Evolutionary conservation across 352 stramenopile species (phyloP).

Genomic region (Phytophthora tentaculata): DNA sequence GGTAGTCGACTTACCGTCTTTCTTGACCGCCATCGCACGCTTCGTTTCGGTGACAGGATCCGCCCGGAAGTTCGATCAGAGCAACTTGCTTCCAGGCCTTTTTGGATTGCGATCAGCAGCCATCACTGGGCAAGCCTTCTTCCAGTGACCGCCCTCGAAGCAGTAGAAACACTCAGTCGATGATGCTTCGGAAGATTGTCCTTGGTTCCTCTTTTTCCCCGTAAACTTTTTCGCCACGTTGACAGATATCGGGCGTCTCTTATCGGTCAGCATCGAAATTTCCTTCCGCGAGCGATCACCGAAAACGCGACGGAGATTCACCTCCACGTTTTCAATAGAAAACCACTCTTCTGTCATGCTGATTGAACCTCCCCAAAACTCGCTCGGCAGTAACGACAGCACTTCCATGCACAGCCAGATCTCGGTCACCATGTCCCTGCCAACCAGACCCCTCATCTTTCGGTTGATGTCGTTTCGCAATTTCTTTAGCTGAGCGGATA

Average conservation of each 20-base stretch:
- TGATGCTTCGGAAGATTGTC: background rate
- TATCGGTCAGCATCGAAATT: slow-evolving; percentile 2
- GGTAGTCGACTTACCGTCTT: background rate
- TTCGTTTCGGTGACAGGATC: background rate
- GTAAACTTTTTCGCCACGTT: background rate
- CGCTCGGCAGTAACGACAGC: slow-evolving; percentile 8
- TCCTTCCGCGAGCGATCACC: slow-evolving; percentile 16
- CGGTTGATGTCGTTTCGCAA: background rate
- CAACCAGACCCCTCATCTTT: too few relatives aligned
- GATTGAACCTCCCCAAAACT: slow-evolving; percentile 18
- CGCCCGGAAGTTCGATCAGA: background rate
- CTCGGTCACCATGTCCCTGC: slow-evolving; percentile 16
- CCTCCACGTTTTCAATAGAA: slow-evolving; percentile 10
- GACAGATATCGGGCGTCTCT: background rate
- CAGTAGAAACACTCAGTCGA: slow-evolving; percentile 4
- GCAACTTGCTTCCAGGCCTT: background rate
- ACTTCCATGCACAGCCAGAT: slow-evolving; percentile 20
- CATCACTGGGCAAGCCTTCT: slow-evolving; percentile 8
- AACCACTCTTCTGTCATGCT: slow-evolving; percentile 10
- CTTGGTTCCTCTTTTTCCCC: background rate
- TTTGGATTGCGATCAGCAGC: background rate
- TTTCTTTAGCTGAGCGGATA: slow-evolving; percentile 15
- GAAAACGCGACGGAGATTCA: slow-evolving; percentile 4
- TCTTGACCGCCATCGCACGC: background rate
- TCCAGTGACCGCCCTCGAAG: slow-evolving; percentile 7